phyloP scores from a whole-genome alignment of 2,329 filamentous ascomycete genomes.

The Hypomyces rosellus region DNA sequence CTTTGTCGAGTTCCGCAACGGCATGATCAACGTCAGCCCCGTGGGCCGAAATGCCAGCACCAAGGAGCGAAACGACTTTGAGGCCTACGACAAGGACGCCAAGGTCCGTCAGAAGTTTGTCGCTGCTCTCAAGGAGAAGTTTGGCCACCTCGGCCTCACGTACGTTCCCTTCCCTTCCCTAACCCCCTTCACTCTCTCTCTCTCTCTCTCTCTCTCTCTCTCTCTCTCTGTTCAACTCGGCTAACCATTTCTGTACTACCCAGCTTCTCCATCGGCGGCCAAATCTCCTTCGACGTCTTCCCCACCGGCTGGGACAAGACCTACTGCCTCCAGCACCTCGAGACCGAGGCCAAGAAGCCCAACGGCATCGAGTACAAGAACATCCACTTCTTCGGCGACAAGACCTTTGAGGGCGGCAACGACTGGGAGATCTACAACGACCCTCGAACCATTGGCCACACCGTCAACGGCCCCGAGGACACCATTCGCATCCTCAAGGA shows the following conservation, averaged over 20 bases:
- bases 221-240: neutral
- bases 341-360: conserved; percentile 65
- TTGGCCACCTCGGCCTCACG: conserved; percentile 78
- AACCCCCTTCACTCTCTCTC: too few relatives aligned
- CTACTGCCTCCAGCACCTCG: conserved; percentile 85
- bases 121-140: conserved; percentile 67
- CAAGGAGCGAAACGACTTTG: conserved; percentile 74
- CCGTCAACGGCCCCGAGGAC: conserved; percentile 74
- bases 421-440: conserved; percentile 93
- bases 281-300: conserved; percentile 98
- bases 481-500: conserved; percentile 75
- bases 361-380: conserved; percentile 73
- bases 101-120: conserved; percentile 74
- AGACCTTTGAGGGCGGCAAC: conserved; percentile 84
- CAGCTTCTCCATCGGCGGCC: conserved; percentile 89
- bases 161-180: conserved; percentile 43
- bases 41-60: conserved; percentile 79
- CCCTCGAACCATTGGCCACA: conserved; percentile 74
- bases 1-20: conserved; percentile 83
- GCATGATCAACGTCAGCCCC: conserved; percentile 83
- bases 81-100: conserved; percentile 72
- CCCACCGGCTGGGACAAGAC: conserved; percentile 98
- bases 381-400: conserved; percentile 98
- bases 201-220: too few relatives aligned
- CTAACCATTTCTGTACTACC: neutral